Percentiles rank a stretch among this genome's conserved stretches.
These are phyloP conservation scores for Melanomma pulvis-pyrius DNA, from an alignment of 495 filamentous ascomycete genomes.

Conservation along the genomic window DNA sequence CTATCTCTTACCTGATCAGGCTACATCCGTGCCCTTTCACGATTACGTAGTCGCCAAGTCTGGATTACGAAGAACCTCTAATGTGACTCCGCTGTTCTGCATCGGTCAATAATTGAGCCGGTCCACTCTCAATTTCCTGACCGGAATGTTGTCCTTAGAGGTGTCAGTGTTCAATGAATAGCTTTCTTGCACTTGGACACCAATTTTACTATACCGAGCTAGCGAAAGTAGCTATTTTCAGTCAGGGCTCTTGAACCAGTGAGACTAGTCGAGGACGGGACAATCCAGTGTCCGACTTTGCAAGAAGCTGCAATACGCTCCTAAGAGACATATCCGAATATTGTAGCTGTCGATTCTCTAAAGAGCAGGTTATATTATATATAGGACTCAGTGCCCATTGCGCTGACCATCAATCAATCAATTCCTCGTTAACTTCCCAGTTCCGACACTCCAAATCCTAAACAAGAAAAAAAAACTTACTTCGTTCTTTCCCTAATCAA, in stretches of 20 bases:
- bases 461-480: background rate
- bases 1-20: background rate
- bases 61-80: no score
- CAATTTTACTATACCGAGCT: background rate
- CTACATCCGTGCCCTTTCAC: background rate
- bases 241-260: no score
- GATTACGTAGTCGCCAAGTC: background rate
- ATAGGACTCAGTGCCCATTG: background rate
- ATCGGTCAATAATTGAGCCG: no score
- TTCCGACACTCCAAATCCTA: background rate
- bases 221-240: background rate
- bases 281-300: background rate
- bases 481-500: background rate
- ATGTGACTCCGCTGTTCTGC: no score
- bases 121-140: background rate
- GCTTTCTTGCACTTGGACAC: background rate
- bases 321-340: background rate
- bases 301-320: background rate
- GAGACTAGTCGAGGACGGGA: background rate
- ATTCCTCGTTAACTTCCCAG: background rate
- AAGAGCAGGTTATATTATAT: background rate
- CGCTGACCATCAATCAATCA: background rate
- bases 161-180: background rate
- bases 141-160: background rate
- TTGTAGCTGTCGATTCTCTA: no score